Percentiles rank a stretch among this genome's conserved stretches.
These are phyloP conservation scores for Chlorencoelia australis DNA, from an alignment of 2,329 filamentous ascomycete species.

Conservation along the genomic window DNA sequence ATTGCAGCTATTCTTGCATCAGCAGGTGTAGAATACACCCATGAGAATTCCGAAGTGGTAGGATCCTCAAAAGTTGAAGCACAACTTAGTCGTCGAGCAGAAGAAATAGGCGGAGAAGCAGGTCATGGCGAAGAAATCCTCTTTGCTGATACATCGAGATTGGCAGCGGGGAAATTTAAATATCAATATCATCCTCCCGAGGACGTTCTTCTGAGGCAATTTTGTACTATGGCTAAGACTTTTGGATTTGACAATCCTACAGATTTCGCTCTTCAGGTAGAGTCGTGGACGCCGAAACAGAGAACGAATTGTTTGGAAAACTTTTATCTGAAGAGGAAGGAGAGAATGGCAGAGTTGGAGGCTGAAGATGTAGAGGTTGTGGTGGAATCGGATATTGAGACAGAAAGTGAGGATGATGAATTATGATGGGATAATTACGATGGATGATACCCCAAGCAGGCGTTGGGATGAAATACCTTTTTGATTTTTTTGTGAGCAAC, in stretches of 20 bases:
- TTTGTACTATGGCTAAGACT: conserved; percentile 77
- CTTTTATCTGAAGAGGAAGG: conserved; percentile 61
- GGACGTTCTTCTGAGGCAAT: conserved; percentile 68
- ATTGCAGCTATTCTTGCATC: conserved; percentile 81
- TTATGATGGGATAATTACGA: conserved; percentile 9
- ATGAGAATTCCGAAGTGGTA: conserved; percentile 92
- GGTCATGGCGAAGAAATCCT: conserved; percentile 43
- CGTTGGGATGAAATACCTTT: background rate
- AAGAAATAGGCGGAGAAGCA: conserved; percentile 30
- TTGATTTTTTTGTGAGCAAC: too few relatives aligned
- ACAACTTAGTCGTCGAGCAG: conserved; percentile 65
- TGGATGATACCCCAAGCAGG: conserved; percentile 14
- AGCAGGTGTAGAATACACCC: conserved; percentile 88
- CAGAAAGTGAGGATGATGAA: conserved; percentile 5
- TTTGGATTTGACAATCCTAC: conserved; percentile 68
- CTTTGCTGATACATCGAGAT: conserved; percentile 39
- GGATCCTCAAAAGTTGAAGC: conserved; percentile 89
- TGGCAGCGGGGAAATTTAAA: conserved; percentile 13
- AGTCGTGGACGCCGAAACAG: conserved; percentile 80
- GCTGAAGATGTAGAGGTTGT: background rate
- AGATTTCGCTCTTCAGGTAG: conserved; percentile 83
- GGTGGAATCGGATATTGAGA: background rate
- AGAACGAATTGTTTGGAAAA: conserved; percentile 65
- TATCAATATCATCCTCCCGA: conserved; percentile 50
- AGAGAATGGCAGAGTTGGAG: conserved; percentile 14